Base-by-base conservation (phyloP, 768 basidiomycete species). In the Leccinum obscurum region DNA sequence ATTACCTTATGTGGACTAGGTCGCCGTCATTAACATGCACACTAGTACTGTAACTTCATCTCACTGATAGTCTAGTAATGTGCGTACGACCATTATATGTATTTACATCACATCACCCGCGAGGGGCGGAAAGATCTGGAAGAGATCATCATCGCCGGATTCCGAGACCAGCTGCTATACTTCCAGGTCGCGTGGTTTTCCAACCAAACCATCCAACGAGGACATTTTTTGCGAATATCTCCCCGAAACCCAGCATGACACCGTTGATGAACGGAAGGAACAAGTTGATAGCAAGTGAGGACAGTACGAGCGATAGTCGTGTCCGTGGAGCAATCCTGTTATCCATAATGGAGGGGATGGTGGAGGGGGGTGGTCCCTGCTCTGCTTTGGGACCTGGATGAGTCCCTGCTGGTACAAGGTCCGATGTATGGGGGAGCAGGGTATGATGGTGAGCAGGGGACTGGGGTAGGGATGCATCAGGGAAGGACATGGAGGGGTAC, bases 191-290 rank as follows among this genome's bases (percentile, higher is more conserved):
- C 2, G 57, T 41, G 9, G 39, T 50, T 64, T 71, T 76, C 78
- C 78, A 81, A 39, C 80, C 80, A 46, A 81, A 70, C 81, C 81
- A 81, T 7, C 74, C 70, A 17, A 90, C 75, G 17, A 91, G 72
- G n/a, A 90, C 80, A 50, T 89, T 84, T 74, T 89, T 90, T 37
- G 90, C 93, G 70, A 95, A 93, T 54, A 96, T 90, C 75, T 96
- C 94, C 44, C 93, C 93, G 70, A 95, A 95, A n/a, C 93, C 93
- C 54, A 95, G 85, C 93, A 96, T 96, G 59, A 96, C 90, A 20
- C 93, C 94, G 64, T 95, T 96, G 9, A 96, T 83, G 73, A 96
- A 96, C 0, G 93, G 93, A 41, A 96, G 80, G 1, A 90, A 70
- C 62, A 96, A 71, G 71, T 96, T 95, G 71, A 96, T 90, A 28